phyloP scores from a whole-genome alignment of 2,329 filamentous ascomycete species.

The Fusarium albosuccineum region DNA sequence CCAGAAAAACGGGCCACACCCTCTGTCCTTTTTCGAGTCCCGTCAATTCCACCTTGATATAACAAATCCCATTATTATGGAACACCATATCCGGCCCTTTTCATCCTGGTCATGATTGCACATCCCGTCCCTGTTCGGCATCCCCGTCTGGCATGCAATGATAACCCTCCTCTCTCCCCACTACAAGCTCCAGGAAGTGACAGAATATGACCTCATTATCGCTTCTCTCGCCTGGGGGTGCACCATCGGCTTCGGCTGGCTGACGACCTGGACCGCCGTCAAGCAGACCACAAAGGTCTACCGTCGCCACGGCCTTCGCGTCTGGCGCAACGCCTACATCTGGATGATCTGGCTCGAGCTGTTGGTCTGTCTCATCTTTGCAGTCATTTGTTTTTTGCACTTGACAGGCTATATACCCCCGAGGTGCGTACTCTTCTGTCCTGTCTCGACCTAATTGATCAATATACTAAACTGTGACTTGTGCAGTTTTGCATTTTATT shows the following conservation, averaged over 20 bases:
- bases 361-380: slow-evolving; percentile 56
- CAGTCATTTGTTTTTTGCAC: slow-evolving; percentile 51
- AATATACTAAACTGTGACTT: slow-evolving; percentile 10
- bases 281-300: slow-evolving; percentile 53
- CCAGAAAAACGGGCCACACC: no score
- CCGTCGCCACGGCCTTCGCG: slow-evolving; percentile 48
- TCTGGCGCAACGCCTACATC: slow-evolving; percentile 56
- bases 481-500: slow-evolving; percentile 47
- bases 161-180: slow-evolving; percentile 43
- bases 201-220: slow-evolving; percentile 39
- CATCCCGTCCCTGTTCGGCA: not conserved
- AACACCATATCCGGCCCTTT: slow-evolving; percentile 23
- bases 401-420: slow-evolving; percentile 42
- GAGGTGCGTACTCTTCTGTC: slow-evolving; percentile 31
- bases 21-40: no score
- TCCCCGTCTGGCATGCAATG: slow-evolving; percentile 33
- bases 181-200: slow-evolving; percentile 38
- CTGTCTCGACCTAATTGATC: not conserved
- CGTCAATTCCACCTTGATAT: no score
- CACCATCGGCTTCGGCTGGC: slow-evolving; percentile 56
- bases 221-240: slow-evolving; percentile 55
- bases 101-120: slow-evolving; percentile 14
- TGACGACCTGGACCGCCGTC: slow-evolving; percentile 54
- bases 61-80: slow-evolving; percentile 17
- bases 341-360: slow-evolving; percentile 64